Percentiles rank a stretch among this genome's conserved stretches.
Conservation (phyloP, 441 rosid genomes). For the Omphalea diandra region DNA sequence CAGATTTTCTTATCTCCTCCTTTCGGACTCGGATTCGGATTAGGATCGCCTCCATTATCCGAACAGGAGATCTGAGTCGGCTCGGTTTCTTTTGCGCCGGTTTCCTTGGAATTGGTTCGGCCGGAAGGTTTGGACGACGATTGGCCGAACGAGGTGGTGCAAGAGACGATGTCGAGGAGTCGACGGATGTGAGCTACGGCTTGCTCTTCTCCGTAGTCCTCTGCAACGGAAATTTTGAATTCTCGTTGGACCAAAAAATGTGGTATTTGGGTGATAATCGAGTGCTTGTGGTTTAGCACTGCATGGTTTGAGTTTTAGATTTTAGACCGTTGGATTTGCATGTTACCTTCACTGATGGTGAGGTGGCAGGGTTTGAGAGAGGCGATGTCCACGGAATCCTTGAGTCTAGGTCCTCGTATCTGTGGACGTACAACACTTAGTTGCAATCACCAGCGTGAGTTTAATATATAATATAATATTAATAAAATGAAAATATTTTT, state of each 20-base stretch:
- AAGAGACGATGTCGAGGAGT: slow-evolving; percentile 60
- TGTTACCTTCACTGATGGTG: slow-evolving; percentile 54
- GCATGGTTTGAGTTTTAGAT: too few species aligned
- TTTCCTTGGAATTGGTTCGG: slow-evolving; percentile 41
- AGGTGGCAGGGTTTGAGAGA: slow-evolving; percentile 55
- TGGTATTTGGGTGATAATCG: not conserved
- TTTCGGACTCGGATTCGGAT: slow-evolving; percentile 33
- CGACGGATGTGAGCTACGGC: slow-evolving; percentile 55
- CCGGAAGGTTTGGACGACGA: slow-evolving; percentile 44
- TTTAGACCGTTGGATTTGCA: slow-evolving; percentile 25
- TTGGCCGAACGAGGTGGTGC: slow-evolving; percentile 53
- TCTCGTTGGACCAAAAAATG: not conserved
- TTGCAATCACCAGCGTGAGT: not conserved
- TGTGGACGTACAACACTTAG: slow-evolving; percentile 15
- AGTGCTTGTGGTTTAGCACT: not conserved
- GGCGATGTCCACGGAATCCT: slow-evolving; percentile 47
- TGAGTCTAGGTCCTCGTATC: slow-evolving; percentile 52
- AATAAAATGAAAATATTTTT: too few species aligned
- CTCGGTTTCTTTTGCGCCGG: slow-evolving; percentile 38
- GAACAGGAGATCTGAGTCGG: slow-evolving; percentile 18
- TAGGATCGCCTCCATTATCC: slow-evolving; percentile 27
- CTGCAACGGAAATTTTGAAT: slow-evolving; percentile 32
- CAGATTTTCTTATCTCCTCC: slow-evolving; percentile 24
- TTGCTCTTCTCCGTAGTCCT: slow-evolving; percentile 49
- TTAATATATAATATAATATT: too few species aligned